phyloP scores from a whole-genome alignment of 805 yeast species.

The Candida yuanshanica region DNA sequence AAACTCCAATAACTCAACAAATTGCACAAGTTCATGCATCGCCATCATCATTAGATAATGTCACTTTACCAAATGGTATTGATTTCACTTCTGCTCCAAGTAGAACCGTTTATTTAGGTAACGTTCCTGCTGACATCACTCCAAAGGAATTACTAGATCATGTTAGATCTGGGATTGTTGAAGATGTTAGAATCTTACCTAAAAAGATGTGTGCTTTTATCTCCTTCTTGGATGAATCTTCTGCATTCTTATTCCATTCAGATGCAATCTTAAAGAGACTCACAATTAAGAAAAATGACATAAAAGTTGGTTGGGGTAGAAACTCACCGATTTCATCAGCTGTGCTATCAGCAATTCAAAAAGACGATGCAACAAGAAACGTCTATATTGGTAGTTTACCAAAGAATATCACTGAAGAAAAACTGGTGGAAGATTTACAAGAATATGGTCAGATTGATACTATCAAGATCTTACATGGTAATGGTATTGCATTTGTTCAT shows the following conservation, averaged over 20 bases:
- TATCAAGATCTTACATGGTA: slow-evolving; percentile 70
- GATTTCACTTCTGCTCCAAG: slow-evolving; percentile 50
- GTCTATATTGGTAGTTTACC: slow-evolving; percentile 82
- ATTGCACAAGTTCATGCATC: neutral
- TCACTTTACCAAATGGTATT: slow-evolving; percentile 3
- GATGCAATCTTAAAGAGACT: slow-evolving; percentile 85
- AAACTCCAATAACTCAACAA: neutral
- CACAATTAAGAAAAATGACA: slow-evolving; percentile 72
- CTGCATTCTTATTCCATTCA: slow-evolving; percentile 87
- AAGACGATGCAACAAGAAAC: slow-evolving; percentile 90
- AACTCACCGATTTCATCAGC: slow-evolving; percentile 68
- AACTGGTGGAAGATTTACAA: slow-evolving; percentile 58
- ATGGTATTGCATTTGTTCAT: slow-evolving; percentile 87
- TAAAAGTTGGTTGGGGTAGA: slow-evolving; percentile 92
- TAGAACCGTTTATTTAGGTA: slow-evolving; percentile 87
- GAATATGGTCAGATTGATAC: slow-evolving; percentile 82
- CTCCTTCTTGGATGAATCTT: slow-evolving; percentile 81
- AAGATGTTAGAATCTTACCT: slow-evolving; percentile 71
- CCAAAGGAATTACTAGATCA: slow-evolving; percentile 82
- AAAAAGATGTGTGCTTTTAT: slow-evolving; percentile 85
- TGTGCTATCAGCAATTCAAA: slow-evolving; percentile 68
- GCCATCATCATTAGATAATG: slow-evolving; percentile 1
- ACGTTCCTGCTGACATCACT: slow-evolving; percentile 75
- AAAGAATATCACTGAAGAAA: slow-evolving; percentile 59
- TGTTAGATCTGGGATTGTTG: slow-evolving; percentile 87